Conservation (phyloP, 2,329 filamentous ascomycete genomes). For the Paradendryphiella salina region DNA sequence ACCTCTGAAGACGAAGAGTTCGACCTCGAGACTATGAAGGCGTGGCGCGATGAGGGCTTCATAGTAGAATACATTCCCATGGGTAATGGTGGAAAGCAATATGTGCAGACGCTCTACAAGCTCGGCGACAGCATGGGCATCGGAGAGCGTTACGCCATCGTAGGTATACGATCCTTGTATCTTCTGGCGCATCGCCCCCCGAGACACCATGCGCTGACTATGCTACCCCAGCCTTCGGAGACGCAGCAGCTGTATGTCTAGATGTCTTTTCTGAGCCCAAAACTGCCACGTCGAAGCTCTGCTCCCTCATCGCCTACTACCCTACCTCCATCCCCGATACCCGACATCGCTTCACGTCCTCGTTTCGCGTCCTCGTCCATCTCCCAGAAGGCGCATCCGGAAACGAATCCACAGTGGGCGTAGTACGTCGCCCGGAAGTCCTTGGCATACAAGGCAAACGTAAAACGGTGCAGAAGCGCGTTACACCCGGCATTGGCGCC, state of each 20-base stretch:
- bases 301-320: conserved; percentile 66
- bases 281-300: conserved; percentile 55
- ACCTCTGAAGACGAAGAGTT: conserved; percentile 60
- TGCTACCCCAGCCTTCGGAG: conserved; percentile 58
- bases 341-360: conserved; percentile 50
- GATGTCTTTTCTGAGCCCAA: conserved; percentile 61
- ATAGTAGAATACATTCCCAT: conserved; percentile 60
- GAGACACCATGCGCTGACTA: conserved; percentile 9
- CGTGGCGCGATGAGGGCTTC: conserved; percentile 65
- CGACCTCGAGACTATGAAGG: conserved; percentile 56
- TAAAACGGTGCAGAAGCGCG: conserved; percentile 52
- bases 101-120: conserved; percentile 53
- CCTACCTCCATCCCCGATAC: conserved; percentile 61
- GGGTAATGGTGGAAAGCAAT: conserved; percentile 54
- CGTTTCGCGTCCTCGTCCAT: conserved; percentile 59
- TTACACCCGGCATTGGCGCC: conserved; percentile 57
- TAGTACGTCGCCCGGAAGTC: conserved; percentile 54
- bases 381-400: conserved; percentile 50
- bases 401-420: conserved; percentile 52
- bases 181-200: conserved; percentile 3
- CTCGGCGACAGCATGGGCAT: conserved; percentile 59
- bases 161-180: conserved; percentile 53
- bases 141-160: conserved; percentile 64
- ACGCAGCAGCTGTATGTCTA: conserved; percentile 63
- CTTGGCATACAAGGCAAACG: conserved; percentile 59